Base-by-base conservation (phyloP, 768 basidiomycete species). In the Hemileccinum impolitum region DNA sequence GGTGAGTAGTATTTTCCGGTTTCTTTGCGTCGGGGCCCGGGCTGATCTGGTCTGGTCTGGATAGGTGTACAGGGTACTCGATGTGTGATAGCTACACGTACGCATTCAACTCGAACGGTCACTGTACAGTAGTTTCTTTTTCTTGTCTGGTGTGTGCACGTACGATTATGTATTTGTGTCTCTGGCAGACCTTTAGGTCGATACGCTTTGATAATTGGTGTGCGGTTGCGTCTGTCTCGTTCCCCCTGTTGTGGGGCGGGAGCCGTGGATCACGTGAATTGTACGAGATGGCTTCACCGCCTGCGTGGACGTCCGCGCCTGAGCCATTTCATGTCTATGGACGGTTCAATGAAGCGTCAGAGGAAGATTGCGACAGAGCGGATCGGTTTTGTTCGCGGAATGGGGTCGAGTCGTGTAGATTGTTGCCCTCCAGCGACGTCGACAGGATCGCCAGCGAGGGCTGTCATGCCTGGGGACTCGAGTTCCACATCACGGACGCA, bases 251-350 rank as follows among this genome's bases (percentile, higher is more conserved):
- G 18, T 7, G 23, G 4, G 4, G 26, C 25, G 14, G 37, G 10
- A 10, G 18, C 5, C 3, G 28, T 43, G 23, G 23, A 23, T 23
- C 23, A 23, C 23, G 23, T 23, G 23, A 23, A 23, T 23, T 6
- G 6, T 23, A 23, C 23, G 23, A 23, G 23, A 3, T 23, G 23
- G 23, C 6, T 23, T 30, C 45, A 38, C 83, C 84, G 5, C 23
- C 23, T 23, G 66, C 64, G 32, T 85, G 84, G 84, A 69, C 77
- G 1, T 73, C 84, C 14, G 82, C 84, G 0, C 75, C 78, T 2
- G 84, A 85, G 57, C 51, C 46, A 15, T 72, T 76, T 1, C 71
- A 80, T 55, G 47, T 45, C 9, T 65, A 62, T n/a, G 84, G 84
- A 3, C 73, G 76, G 47, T 73, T 62, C 53, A 70, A 73, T 40